These are phyloP conservation scores for Mortierella sp. DNA, from an alignment of 371 early-diverging fungal species.

Conservation along the genomic window DNA sequence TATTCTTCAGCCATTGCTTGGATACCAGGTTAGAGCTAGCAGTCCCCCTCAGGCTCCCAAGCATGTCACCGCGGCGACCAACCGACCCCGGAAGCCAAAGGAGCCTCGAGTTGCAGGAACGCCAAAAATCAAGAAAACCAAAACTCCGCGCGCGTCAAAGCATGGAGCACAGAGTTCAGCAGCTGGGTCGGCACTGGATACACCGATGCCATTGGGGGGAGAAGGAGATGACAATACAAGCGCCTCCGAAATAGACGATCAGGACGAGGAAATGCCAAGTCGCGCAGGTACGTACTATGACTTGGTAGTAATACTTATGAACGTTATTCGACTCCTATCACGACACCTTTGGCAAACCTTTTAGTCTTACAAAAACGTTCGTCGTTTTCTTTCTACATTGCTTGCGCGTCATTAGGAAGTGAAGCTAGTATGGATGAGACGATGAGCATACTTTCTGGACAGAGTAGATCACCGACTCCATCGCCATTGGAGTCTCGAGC, in stretches of 20 bases:
- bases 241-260: slow-evolving; percentile 40
- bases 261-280: slow-evolving; percentile 35
- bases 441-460: slow-evolving; percentile 44
- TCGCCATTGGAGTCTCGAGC: slow-evolving; percentile 39
- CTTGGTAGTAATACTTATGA: background rate
- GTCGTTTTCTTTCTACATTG: background rate
- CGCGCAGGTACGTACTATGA: slow-evolving; percentile 36
- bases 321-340: too few relatives aligned
- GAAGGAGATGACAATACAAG: slow-evolving; percentile 40
- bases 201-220: background rate
- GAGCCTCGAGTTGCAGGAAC: slow-evolving; percentile 32
- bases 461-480: slow-evolving; percentile 46
- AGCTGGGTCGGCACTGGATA: slow-evolving; percentile 22
- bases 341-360: background rate
- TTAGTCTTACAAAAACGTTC: background rate
- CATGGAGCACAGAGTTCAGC: slow-evolving; percentile 22
- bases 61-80: slow-evolving; percentile 62
- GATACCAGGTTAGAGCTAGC: slow-evolving; percentile 53
- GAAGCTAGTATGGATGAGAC: slow-evolving; percentile 49
- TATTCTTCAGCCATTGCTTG: slow-evolving; percentile 62
- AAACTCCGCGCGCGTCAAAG: slow-evolving; percentile 12
- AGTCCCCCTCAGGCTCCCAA: slow-evolving; percentile 67
- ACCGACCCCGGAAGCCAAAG: slow-evolving; percentile 41
- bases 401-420: slow-evolving; percentile 23
- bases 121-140: slow-evolving; percentile 56